phyloP scores from a whole-genome alignment of 2,329 filamentous ascomycete genomes.

The Periglandula ipomoeae region DNA sequence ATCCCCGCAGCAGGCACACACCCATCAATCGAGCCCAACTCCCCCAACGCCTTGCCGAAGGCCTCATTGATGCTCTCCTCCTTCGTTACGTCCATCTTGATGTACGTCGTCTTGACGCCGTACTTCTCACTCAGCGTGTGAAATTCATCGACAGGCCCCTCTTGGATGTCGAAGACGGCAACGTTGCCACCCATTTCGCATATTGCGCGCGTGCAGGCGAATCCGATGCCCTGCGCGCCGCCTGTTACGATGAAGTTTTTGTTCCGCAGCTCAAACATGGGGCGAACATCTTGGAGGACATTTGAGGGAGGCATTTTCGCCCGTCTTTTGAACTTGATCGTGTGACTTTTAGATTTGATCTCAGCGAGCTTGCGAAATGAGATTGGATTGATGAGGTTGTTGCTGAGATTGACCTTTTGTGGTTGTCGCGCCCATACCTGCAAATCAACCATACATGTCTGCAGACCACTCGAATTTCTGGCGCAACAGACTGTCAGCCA shows the following conservation, averaged over 20 bases:
- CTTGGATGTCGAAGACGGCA: slow-evolving; percentile 25
- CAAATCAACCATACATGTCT: no score
- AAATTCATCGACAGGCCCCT: slow-evolving; percentile 22
- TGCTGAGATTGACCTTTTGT: no score
- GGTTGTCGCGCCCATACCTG: no score
- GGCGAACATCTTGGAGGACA: slow-evolving; percentile 16
- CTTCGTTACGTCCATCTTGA: slow-evolving; percentile 22
- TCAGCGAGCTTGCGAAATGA: no score
- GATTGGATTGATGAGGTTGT: no score
- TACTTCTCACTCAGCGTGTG: slow-evolving; percentile 13
- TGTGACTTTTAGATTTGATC: no score
- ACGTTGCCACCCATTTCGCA: slow-evolving; percentile 32
- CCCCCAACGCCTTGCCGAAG: slow-evolving; percentile 15
- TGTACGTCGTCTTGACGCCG: slow-evolving; percentile 17
- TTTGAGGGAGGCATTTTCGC: slow-evolving; percentile 3
- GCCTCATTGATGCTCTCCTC: slow-evolving; percentile 19
- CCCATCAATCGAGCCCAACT: slow-evolving; percentile 21
- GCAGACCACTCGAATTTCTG: no score
- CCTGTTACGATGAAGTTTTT: slow-evolving; percentile 30
- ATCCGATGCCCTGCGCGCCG: slow-evolving; percentile 30
- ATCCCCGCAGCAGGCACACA: slow-evolving; percentile 28
- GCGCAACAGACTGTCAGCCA: no score
- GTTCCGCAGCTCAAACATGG: slow-evolving; percentile 23
- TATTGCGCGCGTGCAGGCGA: slow-evolving; percentile 26
- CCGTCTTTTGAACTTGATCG: neutral